Percentiles rank a stretch among this genome's conserved stretches.
These are phyloP conservation scores for Clonostachys byssicola DNA, from an alignment of 2,329 filamentous ascomycete genomes.

Conservation along the genomic window DNA sequence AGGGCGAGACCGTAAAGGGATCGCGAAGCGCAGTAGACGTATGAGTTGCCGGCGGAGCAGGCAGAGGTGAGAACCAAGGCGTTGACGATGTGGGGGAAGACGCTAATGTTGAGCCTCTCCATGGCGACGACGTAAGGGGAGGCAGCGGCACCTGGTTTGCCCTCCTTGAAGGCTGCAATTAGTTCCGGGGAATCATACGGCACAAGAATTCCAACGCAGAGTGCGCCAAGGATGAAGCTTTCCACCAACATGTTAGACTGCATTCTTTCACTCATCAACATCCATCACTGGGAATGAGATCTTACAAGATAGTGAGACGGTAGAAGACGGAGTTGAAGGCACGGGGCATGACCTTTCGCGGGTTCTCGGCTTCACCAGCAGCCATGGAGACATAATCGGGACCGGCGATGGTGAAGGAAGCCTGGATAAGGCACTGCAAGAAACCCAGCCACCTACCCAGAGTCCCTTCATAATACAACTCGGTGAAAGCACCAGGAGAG, in stretches of 20 bases:
- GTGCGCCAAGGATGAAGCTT: conserved; percentile 64
- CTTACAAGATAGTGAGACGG: conserved; percentile 61
- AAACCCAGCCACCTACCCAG: conserved; percentile 76
- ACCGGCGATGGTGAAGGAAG: conserved; percentile 63
- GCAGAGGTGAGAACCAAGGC: conserved; percentile 66
- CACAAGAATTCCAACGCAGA: conserved; percentile 69
- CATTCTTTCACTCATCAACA: too few relatives aligned
- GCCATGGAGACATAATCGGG: conserved; percentile 67
- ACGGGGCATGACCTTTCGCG: conserved; percentile 63
- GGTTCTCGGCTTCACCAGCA: conserved; percentile 69
- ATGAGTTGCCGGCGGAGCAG: conserved; percentile 63
- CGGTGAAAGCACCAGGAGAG: conserved; percentile 65
- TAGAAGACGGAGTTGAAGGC: conserved; percentile 80
- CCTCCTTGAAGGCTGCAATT: conserved; percentile 52
- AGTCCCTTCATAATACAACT: conserved; percentile 57
- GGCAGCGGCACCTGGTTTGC: conserved; percentile 62
- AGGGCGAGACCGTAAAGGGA: conserved; percentile 65
- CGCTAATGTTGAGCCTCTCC: conserved; percentile 56
- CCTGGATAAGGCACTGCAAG: conserved; percentile 68
- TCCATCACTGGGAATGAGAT: too few relatives aligned
- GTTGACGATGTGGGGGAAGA: conserved; percentile 69
- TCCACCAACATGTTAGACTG: too few relatives aligned
- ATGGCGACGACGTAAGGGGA: conserved; percentile 67
- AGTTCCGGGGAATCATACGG: conserved; percentile 64
- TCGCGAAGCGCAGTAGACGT: conserved; percentile 61